Evolutionary conservation across 345 rosid genomes (phyloP).

Genomic region (Ceriops tagal): DNA sequence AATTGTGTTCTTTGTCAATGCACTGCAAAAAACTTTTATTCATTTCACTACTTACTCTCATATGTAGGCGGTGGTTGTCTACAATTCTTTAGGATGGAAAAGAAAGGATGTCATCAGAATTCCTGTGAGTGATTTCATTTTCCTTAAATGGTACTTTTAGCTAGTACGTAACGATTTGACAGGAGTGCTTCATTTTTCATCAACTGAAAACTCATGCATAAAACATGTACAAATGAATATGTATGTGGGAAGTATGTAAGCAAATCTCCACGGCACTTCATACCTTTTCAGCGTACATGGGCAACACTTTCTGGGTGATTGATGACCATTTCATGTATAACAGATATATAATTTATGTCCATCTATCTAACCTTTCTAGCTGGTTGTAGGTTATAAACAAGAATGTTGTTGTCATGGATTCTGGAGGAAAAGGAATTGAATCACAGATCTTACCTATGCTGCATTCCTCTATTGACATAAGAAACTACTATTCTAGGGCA

Average conservation of each 20-base stretch:
- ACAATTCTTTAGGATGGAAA: conserved; percentile 91
- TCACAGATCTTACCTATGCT: conserved; percentile 77
- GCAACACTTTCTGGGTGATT: not conserved
- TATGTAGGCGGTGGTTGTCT: conserved; percentile 62
- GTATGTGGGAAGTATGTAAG: not conserved
- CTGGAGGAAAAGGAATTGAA: conserved; percentile 61
- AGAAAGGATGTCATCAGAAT: conserved; percentile 73
- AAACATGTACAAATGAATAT: not conserved
- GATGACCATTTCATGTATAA: not conserved
- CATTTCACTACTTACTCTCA: not conserved
- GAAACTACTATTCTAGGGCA: conserved; percentile 60
- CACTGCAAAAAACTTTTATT: too few relatives aligned
- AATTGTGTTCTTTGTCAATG: not conserved
- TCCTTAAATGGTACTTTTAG: not conserved
- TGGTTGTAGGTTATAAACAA: conserved; percentile 55
- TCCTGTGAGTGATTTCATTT: conserved; percentile 53
- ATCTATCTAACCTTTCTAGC: not conserved
- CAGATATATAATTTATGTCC: too few relatives aligned
- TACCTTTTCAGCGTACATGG: not conserved
- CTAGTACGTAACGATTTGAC: not conserved
- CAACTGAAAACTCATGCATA: not conserved
- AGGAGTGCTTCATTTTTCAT: not conserved
- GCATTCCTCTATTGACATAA: conserved; percentile 42
- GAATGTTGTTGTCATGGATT: conserved; percentile 57
- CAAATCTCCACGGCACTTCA: not conserved